phyloP scores from a whole-genome alignment of 352 stramenopile species.

The Phytophthora palmivora region DNA sequence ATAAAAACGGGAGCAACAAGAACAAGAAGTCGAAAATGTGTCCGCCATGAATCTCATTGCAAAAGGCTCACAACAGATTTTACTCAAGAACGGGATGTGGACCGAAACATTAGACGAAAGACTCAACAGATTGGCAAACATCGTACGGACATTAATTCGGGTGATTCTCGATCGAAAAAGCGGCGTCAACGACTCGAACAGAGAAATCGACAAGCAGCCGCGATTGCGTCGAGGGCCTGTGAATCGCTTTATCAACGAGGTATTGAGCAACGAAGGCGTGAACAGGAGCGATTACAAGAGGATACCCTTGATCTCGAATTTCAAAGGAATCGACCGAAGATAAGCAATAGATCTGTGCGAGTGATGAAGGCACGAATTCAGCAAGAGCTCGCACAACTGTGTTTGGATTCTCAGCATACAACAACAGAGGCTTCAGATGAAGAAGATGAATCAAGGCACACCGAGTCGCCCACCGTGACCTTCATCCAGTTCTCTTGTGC shows the following conservation, averaged over 20 bases:
- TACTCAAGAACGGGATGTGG: conserved; percentile 63
- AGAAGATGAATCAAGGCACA: background rate
- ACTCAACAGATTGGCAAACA: conserved; percentile 39
- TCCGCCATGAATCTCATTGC: conserved; percentile 37
- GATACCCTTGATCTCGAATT: conserved; percentile 20
- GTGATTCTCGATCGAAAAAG: conserved; percentile 14
- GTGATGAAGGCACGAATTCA: conserved; percentile 53
- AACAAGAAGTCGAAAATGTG: conserved; percentile 20
- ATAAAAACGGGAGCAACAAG: conserved; percentile 34
- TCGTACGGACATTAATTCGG: background rate
- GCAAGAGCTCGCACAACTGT: conserved; percentile 47
- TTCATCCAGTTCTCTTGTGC: conserved; percentile 70
- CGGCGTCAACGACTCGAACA: conserved; percentile 19
- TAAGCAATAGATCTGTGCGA: conserved; percentile 39
- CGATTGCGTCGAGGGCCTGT: conserved; percentile 41
- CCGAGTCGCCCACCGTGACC: conserved; percentile 21
- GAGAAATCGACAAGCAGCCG: conserved; percentile 24
- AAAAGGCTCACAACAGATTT: conserved; percentile 58
- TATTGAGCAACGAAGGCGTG: conserved; percentile 44
- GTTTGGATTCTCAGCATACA: conserved; percentile 18
- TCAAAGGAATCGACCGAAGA: conserved; percentile 39
- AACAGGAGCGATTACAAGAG: conserved; percentile 37
- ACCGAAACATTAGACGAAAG: conserved; percentile 46
- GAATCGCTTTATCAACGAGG: conserved; percentile 63
- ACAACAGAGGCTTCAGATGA: background rate